Percentiles rank a stretch among this genome's conserved stretches.
Conservation (phyloP, 1,284 basidiomycete species). For the Apiotrichum siamense region DNA sequence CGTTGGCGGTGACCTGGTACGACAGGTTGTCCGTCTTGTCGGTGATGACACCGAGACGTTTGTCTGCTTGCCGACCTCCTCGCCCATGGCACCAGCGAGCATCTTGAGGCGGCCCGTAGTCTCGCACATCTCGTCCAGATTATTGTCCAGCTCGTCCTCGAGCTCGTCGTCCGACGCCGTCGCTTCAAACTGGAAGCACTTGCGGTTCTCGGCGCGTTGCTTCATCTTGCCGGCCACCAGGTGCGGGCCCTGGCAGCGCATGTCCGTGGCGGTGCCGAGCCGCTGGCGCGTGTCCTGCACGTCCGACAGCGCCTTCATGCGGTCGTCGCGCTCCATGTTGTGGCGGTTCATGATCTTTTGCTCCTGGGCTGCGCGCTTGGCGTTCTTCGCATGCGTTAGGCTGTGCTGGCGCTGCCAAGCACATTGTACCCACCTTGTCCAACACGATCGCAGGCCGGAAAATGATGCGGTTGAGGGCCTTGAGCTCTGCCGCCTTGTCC, state of each 20-base stretch:
- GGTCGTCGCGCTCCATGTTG: constrained; percentile 77
- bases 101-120: constrained; percentile 77
- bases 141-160: constrained; percentile 73
- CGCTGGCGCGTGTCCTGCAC: constrained; percentile 81
- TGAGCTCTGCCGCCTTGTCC: constrained; percentile 90
- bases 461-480: constrained; percentile 70
- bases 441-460: constrained; percentile 86
- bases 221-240: neutral
- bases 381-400: too few relatives aligned
- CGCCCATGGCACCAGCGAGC: constrained; percentile 62
- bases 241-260: neutral
- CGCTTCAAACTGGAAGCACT: constrained; percentile 88
- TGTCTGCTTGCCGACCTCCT: constrained; percentile 46
- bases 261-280: constrained; percentile 66
- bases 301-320: constrained; percentile 77
- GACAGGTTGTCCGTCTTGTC: constrained; percentile 49
- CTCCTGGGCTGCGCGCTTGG: constrained; percentile 84
- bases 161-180: constrained; percentile 89
- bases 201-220: constrained; percentile 11
- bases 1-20: constrained; percentile 45
- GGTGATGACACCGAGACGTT: constrained; percentile 43
- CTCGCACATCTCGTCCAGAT: constrained; percentile 80
- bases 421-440: constrained; percentile 63
- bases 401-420: neutral
- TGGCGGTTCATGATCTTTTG: constrained; percentile 81